Base-by-base conservation (phyloP, 768 basidiomycete genomes). In the Leccinum subtestaceum region DNA sequence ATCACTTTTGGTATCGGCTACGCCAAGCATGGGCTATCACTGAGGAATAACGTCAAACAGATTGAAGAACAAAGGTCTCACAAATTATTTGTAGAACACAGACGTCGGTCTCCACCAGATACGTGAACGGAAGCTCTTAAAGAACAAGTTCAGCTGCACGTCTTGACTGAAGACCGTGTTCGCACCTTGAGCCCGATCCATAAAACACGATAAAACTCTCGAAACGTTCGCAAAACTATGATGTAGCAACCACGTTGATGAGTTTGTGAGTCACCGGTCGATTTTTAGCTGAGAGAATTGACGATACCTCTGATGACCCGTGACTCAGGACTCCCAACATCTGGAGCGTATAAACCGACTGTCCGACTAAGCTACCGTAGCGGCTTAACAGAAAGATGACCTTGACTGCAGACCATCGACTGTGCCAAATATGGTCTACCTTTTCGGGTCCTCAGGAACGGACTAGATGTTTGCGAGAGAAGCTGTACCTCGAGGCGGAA, bases 331-430 rank as follows among this genome's bases (percentile, higher is more conserved):
- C 0, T 12, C 63, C 63, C 2, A 58, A 8, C 32, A 65, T 63
- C 32, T 63, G 49, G 11, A 67, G 43, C 10, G 19, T 54, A 15
- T 58, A 27, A 2, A 51, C 6, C 1, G 55, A 48, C 15, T 65
- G 66, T 17, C 56, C 57, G 12, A 54, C 10, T 17, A 67, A 17
- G 12, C 34, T 62, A 1, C 51, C 58, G 10, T 66, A 66, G 19
- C 65, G 65, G 32, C 59, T 67, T 51, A 61, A 10, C 2, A 66
- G 57, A 36, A 66, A 67, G 9, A 57, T n/a, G 15, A 43, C 27
- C 36, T 67, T 64, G 2, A 53, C 54, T 11, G 38, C 5, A 7
- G 9, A 10, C 60, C 63, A 61, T 34, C 25, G 63, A 2, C 46
- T 25, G 9, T 10, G 12, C 58, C 63, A 62, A 1, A 54, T 49